Evolutionary conservation across 257 asterid genomes (phyloP).

Genomic region (Ballota nigra): DNA sequence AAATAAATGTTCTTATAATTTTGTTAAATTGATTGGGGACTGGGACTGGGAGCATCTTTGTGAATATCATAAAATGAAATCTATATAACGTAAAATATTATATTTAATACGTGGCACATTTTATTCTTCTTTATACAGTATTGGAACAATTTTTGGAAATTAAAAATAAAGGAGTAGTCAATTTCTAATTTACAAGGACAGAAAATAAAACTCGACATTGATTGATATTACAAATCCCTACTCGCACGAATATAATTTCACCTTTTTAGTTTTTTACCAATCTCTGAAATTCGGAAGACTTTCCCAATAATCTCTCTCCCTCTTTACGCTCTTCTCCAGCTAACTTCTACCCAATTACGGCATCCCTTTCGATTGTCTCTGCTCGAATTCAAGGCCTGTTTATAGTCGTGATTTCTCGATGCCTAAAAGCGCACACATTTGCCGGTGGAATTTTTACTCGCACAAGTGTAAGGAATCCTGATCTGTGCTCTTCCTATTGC

Average conservation of each 20-base stretch:
- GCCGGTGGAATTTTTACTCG: conserved; percentile 12
- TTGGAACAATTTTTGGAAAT: neutral
- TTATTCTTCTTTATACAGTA: too few species aligned
- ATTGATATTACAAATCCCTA: neutral
- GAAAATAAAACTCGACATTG: too few species aligned
- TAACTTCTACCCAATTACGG: conserved; percentile 16
- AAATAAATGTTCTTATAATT: too few species aligned
- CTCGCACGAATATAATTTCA: conserved; percentile 16
- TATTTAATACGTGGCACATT: neutral
- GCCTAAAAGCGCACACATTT: conserved; percentile 15
- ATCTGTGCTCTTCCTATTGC: conserved; percentile 19
- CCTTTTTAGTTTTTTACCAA: conserved; percentile 15
- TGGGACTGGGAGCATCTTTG: too few species aligned
- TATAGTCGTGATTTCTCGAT: conserved; percentile 14
- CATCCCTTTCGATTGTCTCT: conserved; percentile 1
- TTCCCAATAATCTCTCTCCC: conserved; percentile 19
- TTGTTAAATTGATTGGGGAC: too few species aligned
- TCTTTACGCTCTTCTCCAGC: neutral
- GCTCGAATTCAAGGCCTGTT: conserved; percentile 21
- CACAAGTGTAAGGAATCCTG: conserved; percentile 26
- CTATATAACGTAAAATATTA: too few species aligned
- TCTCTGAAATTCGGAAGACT: conserved; percentile 10
- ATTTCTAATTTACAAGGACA: neutral
- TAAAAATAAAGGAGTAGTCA: neutral
- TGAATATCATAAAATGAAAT: too few species aligned